Evolutionary conservation across 139 green algal genomes (phyloP).

Genomic region (Trebouxia sp.): DNA sequence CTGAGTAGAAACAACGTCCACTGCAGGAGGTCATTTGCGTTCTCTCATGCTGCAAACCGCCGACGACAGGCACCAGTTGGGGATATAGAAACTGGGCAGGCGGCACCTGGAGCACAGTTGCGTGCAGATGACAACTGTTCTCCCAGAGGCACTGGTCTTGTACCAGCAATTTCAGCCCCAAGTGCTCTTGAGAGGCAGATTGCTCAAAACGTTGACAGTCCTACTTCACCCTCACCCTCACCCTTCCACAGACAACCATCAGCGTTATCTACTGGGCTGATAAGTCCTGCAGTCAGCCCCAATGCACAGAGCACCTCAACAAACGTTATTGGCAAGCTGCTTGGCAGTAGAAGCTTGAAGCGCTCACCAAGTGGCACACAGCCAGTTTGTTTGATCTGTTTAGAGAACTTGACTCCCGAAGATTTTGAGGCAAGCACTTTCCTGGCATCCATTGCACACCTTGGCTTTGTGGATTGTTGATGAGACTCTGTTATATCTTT

Average conservation of each 20-base stretch:
- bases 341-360: background rate
- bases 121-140: background rate
- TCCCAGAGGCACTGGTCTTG: background rate
- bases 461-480: too few species aligned
- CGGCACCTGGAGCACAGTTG: background rate
- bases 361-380: background rate
- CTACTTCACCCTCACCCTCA: background rate
- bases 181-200: background rate
- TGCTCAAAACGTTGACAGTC: background rate
- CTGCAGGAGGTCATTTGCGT: constrained; percentile 8
- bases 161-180: constrained; percentile 10
- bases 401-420: constrained; percentile 69
- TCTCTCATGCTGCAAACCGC: background rate
- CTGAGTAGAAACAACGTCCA: too few species aligned
- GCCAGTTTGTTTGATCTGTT: constrained; percentile 77
- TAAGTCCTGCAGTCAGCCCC: background rate
- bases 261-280: background rate
- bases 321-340: background rate
- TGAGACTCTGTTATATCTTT: too few species aligned
- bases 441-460: too few species aligned
- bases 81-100: constrained; percentile 13
- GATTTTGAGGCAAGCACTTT: constrained; percentile 40
- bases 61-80: background rate
- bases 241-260: background rate
- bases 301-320: background rate